Base-by-base conservation (phyloP, 352 stramenopile genomes). In the Plasmopara viticola region DNA sequence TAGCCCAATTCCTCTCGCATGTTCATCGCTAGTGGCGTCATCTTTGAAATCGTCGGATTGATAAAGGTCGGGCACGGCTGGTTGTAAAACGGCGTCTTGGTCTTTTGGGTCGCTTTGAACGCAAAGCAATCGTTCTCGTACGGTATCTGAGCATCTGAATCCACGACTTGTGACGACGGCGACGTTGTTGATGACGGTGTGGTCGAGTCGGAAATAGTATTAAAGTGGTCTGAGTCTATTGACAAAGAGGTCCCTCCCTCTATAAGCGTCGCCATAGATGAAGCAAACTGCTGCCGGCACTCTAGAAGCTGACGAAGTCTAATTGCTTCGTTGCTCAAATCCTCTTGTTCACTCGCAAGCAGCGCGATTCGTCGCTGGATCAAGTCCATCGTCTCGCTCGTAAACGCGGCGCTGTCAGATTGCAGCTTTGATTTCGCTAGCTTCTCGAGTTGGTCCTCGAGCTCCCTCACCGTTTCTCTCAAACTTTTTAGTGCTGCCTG, bases 401-500 rank as follows among this genome's bases (percentile, higher is more conserved):
- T 28, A 1, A 17, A 17, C 14, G 38, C 17, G 4, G 15, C n/a
- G 25, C n/a, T 28, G 14, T 20, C 4, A 7, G 15, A 18, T 6
- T 51, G 35, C 45, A 66, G 48, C 40, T 60, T 61, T 41, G 44
- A 41, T 15, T 63, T 25, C 18, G 64, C 69, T 9, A 89, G 68
- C 51, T 58, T 61, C 28, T 74, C 55, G 45, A 87, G 64, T 48
- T 79, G 51, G 10, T 48, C 43, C 61, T 87, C 78, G 0, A 89
- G 60, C n/a, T 66, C 56, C 51, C 72, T 71, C 2, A 89, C 72
- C 8, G 68, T 77, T 34, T 80, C 66, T 5, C 72, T 56, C 28
- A 89, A 53, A 17, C 66, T 62, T 25, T 68, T 89, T 9, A 83
- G 56, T 31, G 68, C 63, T 40, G 67, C 70, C 77, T 87, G 18